Percentiles rank a stretch among this genome's conserved stretches.
Evolutionary conservation across 495 filamentous ascomycete genomes (phyloP).

Genomic region (Penicillium ucsense): DNA sequence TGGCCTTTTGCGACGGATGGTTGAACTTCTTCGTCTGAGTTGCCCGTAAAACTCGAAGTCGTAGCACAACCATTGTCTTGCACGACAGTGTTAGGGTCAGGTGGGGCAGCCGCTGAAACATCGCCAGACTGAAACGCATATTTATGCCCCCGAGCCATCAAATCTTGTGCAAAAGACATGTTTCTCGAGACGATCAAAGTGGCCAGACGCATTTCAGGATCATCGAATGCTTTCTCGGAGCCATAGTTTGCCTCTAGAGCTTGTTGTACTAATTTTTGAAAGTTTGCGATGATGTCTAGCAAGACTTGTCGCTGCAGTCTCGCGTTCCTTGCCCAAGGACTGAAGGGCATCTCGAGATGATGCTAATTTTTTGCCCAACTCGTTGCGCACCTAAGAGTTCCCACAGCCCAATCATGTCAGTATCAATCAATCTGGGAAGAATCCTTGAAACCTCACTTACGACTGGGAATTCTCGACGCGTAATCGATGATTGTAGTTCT

Average conservation of each 20-base stretch:
- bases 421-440: too few species aligned
- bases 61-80: too few species aligned
- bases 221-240: conserved; percentile 26
- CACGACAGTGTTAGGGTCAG: too few species aligned
- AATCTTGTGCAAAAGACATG: neutral
- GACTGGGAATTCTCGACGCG: conserved; percentile 42
- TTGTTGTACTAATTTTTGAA: conserved; percentile 28
- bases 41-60: too few species aligned
- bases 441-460: too few species aligned
- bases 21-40: too few species aligned
- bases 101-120: too few species aligned
- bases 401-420: too few species aligned
- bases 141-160: neutral
- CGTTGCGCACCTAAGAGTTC: conserved; percentile 36
- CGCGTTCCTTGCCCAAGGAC: conserved; percentile 35
- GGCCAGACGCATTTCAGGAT: conserved; percentile 26
- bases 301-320: conserved; percentile 35
- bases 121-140: too few species aligned
- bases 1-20: too few species aligned
- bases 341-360: conserved; percentile 21
- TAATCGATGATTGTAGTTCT: conserved; percentile 26
- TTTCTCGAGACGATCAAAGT: conserved; percentile 22
- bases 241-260: conserved; percentile 38
- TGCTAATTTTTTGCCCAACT: conserved; percentile 33
- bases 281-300: conserved; percentile 28